Base-by-base conservation (phyloP, 2,329 filamentous ascomycete genomes). In the Akanthomyces lecanii region DNA sequence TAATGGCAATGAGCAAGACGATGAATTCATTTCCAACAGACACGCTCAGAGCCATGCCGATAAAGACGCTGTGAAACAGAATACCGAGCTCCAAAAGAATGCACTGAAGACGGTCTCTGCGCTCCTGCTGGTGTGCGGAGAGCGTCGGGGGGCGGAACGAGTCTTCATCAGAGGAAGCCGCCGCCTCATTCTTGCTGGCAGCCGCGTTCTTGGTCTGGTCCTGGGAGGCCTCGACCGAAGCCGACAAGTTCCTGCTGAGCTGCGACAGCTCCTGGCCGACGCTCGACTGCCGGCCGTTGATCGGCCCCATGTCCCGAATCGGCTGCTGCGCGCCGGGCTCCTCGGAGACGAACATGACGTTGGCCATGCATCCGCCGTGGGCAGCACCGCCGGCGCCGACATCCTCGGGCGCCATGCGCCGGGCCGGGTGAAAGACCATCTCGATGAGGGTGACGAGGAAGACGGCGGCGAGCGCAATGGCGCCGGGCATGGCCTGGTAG, bases 11-110 rank as follows among this genome's bases (percentile, higher is more conserved):
- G 1, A 93, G 81, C 63, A 94, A 86, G n/a, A 93, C 87, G 61
- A 91, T 81, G 69, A 94, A 94, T 5, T 88, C 85, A 10, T 87
- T 86, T 0, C 90, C 90, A 0, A 89, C 89, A 3, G 90, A 87
- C 8, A 94, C 90, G 38, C 88, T 91, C 48, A 94, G 81, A 4
- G 90, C 89, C 89, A 93, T 92, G 65, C 90, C 90, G 67, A 94
- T 93, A 71, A 94, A 94, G 65, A 93, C 81, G 71, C 86, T 90
- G 68, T 76, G 74, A 61, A 76, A 76, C 51, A 76, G 68, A 67
- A 93, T 93, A 33, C 90, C 90, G 33, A 89, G 88, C 76, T 94
- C 90, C 18, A 93, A 82, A 62, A 93, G 81, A 63, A 93, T 81
- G 67, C 89, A 92, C 74, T 93, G 90, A 12, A 93, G 78, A 67